These are phyloP conservation scores for Gossypium sturtianum DNA, from an alignment of 345 rosid species.

Conservation along the genomic window DNA sequence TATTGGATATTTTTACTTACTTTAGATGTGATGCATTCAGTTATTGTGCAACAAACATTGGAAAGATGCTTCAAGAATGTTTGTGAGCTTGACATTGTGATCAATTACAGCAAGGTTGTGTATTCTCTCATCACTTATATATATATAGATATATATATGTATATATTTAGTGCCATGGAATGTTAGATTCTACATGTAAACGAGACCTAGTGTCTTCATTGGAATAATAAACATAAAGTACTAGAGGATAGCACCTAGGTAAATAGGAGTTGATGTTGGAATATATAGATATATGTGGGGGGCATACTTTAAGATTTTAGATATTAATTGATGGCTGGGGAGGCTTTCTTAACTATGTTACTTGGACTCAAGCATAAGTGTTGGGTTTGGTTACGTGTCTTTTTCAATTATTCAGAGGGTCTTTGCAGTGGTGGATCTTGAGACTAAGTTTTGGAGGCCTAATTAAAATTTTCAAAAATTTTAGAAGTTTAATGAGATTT, in stretches of 20 bases:
- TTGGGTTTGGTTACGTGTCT: no score
- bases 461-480: no score
- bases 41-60: conserved; percentile 89
- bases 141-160: background rate
- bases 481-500: no score
- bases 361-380: no score
- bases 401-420: no score
- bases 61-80: conserved; percentile 98
- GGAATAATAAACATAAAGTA: background rate
- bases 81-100: conserved; percentile 83
- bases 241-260: background rate
- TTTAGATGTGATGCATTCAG: conserved; percentile 39
- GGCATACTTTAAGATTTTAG: background rate
- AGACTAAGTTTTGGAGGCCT: no score
- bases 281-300: background rate
- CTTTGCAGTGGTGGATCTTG: no score
- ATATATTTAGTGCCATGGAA: background rate
- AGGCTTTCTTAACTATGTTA: background rate
- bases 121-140: background rate
- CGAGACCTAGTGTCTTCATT: background rate
- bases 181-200: background rate
- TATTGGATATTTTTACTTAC: conserved; percentile 19
- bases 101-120: conserved; percentile 84
- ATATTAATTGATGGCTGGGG: background rate
- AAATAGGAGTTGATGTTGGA: background rate